Conservation (phyloP, 495 filamentous ascomycete species). For the Ascobolus immersus region DNA sequence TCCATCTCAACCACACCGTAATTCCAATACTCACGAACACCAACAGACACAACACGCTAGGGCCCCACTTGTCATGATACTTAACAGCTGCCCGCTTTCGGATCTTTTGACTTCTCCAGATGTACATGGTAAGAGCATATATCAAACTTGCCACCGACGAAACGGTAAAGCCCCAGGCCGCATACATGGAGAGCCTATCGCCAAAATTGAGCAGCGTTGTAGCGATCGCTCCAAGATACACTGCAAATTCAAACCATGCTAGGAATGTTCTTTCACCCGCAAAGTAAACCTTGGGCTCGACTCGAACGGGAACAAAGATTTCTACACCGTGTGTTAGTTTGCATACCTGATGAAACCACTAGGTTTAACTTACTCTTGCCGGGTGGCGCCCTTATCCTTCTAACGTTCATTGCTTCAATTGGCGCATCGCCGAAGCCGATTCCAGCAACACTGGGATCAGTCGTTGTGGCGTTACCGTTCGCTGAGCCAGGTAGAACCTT, state of each 20-base stretch:
- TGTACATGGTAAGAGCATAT: conserved; percentile 59
- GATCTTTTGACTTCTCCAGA: conserved; percentile 70
- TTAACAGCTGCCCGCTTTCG: conserved; percentile 51
- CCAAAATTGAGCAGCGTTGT: conserved; percentile 81
- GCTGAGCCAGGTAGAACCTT: not conserved
- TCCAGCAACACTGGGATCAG: conserved; percentile 18
- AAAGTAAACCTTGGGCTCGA: conserved; percentile 95
- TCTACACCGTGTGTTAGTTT: conserved; percentile 17
- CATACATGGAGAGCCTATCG: conserved; percentile 23
- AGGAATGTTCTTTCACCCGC: conserved; percentile 89
- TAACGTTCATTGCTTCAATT: conserved; percentile 26
- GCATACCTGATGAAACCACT: not conserved
- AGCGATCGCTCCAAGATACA: conserved; percentile 79
- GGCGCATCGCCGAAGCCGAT: conserved; percentile 19
- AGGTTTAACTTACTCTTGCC: conserved; percentile 40
- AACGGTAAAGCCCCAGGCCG: conserved; percentile 54
- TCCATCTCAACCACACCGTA: conserved; percentile 62
- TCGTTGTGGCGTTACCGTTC: not conserved
- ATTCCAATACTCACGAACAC: conserved; percentile 46
- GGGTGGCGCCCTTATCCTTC: conserved; percentile 61
- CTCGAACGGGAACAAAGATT: conserved; percentile 83
- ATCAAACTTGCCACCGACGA: conserved; percentile 46
- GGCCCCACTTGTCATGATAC: conserved; percentile 78
- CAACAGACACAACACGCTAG: conserved; percentile 47
- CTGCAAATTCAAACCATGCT: conserved; percentile 89